Evolutionary conservation across 2,329 filamentous ascomycete species (phyloP).

Genomic region (Plectosphaerella plurivora): DNA sequence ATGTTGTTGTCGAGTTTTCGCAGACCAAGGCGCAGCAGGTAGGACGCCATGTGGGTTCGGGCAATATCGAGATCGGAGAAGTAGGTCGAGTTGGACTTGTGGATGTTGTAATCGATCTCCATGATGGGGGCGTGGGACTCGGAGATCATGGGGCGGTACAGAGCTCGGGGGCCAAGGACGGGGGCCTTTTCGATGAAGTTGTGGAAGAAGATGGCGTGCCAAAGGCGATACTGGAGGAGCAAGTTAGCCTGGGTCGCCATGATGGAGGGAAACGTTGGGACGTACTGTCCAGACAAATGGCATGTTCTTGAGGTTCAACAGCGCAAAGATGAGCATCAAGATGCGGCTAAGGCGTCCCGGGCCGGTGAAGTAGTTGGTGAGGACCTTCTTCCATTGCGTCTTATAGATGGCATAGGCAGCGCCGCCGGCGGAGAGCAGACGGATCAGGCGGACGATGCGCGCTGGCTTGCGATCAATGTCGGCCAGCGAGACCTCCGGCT

Average conservation of each 20-base stretch:
- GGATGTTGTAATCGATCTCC: conserved; percentile 83
- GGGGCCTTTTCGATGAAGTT: conserved; percentile 43
- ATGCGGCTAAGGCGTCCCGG: conserved; percentile 50
- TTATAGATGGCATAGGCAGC: conserved; percentile 43
- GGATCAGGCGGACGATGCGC: conserved; percentile 24
- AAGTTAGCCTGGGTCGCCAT: background rate
- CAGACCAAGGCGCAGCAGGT: conserved; percentile 58
- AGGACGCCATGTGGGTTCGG: conserved; percentile 74
- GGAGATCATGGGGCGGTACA: conserved; percentile 70
- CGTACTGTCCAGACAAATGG: conserved; percentile 74
- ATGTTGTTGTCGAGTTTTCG: conserved; percentile 45
- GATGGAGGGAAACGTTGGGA: conserved; percentile 5
- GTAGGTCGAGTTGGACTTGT: conserved; percentile 84
- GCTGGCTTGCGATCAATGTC: conserved; percentile 11
- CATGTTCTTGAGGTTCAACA: conserved; percentile 69
- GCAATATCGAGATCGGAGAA: conserved; percentile 82
- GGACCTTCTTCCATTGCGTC: conserved; percentile 33
- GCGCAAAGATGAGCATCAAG: conserved; percentile 47
- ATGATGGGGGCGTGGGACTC: conserved; percentile 62
- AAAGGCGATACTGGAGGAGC: conserved; percentile 46
- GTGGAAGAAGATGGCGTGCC: conserved; percentile 53
- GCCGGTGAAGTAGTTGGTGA: conserved; percentile 45
- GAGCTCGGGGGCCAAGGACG: conserved; percentile 52
- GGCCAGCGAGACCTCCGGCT: conserved; percentile 15
- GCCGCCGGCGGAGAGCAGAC: conserved; percentile 34